A percentile compares a stretch with the other conserved stretches of the same genome.
Evolutionary conservation across 2,329 filamentous ascomycete genomes (phyloP).

Genomic region (Beauveria brongniartii): DNA sequence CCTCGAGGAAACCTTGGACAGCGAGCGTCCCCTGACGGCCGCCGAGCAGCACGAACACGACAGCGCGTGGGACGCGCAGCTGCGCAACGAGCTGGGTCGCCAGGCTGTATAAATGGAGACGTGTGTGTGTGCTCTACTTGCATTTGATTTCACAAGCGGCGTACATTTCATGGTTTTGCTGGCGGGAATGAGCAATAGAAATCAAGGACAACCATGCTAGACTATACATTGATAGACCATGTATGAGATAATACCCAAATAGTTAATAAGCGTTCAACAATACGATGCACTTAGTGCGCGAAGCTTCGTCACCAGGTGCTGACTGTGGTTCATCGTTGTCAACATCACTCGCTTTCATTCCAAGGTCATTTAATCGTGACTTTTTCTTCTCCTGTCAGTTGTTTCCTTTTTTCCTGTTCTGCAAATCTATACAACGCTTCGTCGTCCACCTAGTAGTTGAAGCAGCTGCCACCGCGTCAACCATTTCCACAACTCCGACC

Average conservation of each 20-base stretch:
- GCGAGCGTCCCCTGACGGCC: constrained; percentile 16
- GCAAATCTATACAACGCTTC: constrained; percentile 12
- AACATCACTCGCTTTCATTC: not conserved
- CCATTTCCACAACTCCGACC: not conserved
- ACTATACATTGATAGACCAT: not conserved
- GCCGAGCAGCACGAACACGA: constrained; percentile 14
- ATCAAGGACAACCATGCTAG: not conserved
- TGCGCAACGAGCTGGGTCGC: constrained; percentile 15
- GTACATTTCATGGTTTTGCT: not conserved
- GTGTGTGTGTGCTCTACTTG: not conserved
- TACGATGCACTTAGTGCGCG: no score
- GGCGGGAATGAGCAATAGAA: not conserved
- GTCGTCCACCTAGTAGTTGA: not conserved
- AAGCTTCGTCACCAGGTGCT: not conserved
- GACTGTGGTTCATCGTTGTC: not conserved
- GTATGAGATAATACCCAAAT: not conserved
- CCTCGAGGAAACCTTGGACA: constrained; percentile 19
- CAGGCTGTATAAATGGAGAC: constrained; percentile 15
- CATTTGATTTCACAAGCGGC: not conserved
- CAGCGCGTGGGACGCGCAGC: constrained; percentile 17
- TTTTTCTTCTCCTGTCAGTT: constrained; percentile 18
- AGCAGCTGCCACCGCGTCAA: not conserved
- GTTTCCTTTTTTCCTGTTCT: constrained; percentile 1
- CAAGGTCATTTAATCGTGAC: constrained; percentile 14
- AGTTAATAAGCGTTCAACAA: not conserved